These are phyloP conservation scores for Suhomyces wounanorum DNA, from an alignment of 1,139 yeast genomes.

Conservation along the genomic window DNA sequence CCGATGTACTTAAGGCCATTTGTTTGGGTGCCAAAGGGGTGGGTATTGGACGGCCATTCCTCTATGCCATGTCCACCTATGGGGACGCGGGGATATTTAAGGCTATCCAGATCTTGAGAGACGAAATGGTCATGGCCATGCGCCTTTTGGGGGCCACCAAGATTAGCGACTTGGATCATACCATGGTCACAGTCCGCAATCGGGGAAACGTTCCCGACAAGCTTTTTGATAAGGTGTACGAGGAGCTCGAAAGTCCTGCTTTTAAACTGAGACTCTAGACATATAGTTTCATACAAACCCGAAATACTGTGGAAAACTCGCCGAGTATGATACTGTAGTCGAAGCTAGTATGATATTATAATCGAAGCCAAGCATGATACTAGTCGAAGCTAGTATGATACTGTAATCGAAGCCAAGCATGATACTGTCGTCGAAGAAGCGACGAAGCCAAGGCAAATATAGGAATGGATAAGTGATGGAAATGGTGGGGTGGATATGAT, in stretches of 20 bases:
- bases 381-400: no score
- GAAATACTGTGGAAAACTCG: no score
- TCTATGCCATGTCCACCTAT: conserved; percentile 70
- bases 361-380: no score
- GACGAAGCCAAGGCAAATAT: no score
- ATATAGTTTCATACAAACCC: no score
- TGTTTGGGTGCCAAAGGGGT: conserved; percentile 74
- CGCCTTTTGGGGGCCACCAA: conserved; percentile 76
- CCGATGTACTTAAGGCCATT: conserved; percentile 65
- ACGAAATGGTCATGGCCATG: conserved; percentile 87
- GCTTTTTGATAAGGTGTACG: conserved; percentile 39
- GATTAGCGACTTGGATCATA: conserved; percentile 61
- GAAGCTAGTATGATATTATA: no score
- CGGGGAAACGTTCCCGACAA: conserved; percentile 38
- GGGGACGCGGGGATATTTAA: conserved; percentile 78
- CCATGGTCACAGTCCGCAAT: conserved; percentile 33
- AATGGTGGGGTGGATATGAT: no score
- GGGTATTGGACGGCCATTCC: conserved; percentile 72
- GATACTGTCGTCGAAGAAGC: no score
- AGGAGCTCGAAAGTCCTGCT: conserved; percentile 38
- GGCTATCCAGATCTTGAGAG: conserved; percentile 76
- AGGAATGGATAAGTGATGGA: no score
- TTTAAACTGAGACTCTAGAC: conserved; percentile 24
- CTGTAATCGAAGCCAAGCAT: no score
- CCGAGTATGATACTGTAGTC: no score